These are phyloP conservation scores for Fusarium keratoplasticum DNA, from an alignment of 2,329 filamentous ascomycete genomes.

Conservation along the genomic window DNA sequence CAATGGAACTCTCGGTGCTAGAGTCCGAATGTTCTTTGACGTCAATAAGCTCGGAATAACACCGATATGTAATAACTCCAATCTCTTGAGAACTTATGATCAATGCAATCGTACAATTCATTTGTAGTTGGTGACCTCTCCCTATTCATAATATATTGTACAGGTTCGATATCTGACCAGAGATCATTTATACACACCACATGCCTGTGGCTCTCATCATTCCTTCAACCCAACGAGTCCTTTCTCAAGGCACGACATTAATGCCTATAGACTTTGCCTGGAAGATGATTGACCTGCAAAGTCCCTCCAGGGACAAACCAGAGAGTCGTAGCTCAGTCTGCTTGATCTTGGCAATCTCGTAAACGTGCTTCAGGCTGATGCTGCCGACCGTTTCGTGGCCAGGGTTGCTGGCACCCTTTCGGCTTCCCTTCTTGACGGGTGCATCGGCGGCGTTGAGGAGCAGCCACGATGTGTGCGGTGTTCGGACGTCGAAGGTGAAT, in stretches of 20 bases:
- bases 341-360: constrained; percentile 98
- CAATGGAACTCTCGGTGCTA: neutral
- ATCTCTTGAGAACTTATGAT: neutral
- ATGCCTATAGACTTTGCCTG: constrained; percentile 83
- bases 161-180: constrained; percentile 32
- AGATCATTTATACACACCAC: constrained; percentile 31
- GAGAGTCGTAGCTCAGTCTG: constrained; percentile 80
- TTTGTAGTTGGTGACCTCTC: constrained; percentile 12
- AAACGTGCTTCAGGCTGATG: constrained; percentile 93
- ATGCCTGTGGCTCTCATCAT: constrained; percentile 8
- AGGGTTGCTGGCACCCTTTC: constrained; percentile 81
- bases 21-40: neutral
- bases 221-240: constrained; percentile 2
- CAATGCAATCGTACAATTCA: constrained; percentile 31
- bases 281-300: constrained; percentile 80
- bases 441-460: constrained; percentile 86
- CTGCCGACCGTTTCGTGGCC: constrained; percentile 84
- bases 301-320: constrained; percentile 74
- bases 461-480: constrained; percentile 92
- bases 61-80: neutral
- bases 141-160: constrained; percentile 40
- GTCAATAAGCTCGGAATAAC: neutral
- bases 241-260: constrained; percentile 69
- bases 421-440: constrained; percentile 78
- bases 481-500: constrained; percentile 93